These are phyloP conservation scores for Trametes elegans DNA, from an alignment of 768 basidiomycete genomes.

Conservation along the genomic window DNA sequence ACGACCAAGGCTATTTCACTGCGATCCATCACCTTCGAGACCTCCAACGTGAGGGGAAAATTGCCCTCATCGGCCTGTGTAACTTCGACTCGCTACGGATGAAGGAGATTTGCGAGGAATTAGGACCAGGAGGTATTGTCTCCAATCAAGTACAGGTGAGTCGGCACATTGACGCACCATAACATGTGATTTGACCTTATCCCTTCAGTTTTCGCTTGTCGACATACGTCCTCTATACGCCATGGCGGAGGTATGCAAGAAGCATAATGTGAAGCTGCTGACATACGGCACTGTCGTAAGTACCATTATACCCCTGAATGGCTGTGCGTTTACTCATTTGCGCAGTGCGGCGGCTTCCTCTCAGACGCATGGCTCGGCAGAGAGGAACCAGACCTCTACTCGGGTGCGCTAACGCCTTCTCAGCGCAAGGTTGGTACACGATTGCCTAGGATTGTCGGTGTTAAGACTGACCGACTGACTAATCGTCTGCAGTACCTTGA, in stretches of 20 bases:
- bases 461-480: background rate
- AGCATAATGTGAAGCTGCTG: constrained; percentile 69
- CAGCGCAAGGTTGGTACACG: constrained; percentile 64
- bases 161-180: too few species aligned
- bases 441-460: too few species aligned
- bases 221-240: constrained; percentile 76
- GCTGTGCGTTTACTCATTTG: background rate
- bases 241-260: constrained; percentile 74
- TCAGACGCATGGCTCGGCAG: constrained; percentile 70
- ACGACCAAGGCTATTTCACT: constrained; percentile 45
- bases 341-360: constrained; percentile 80
- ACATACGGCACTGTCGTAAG: constrained; percentile 81
- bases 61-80: constrained; percentile 69
- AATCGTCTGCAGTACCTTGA: constrained; percentile 63
- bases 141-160: constrained; percentile 83
- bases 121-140: constrained; percentile 69
- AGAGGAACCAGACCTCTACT: constrained; percentile 71
- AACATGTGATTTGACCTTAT: too few species aligned
- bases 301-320: background rate
- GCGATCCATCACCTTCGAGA: constrained; percentile 53
- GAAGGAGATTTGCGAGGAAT: constrained; percentile 75
- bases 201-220: constrained; percentile 77
- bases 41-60: constrained; percentile 57
- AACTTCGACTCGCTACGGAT: constrained; percentile 77
- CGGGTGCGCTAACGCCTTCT: constrained; percentile 69